Percentiles rank a stretch among this genome's conserved stretches.
phyloP scores from a whole-genome alignment of 2,329 filamentous ascomycete genomes.

The Hypoxylon sp. region DNA sequence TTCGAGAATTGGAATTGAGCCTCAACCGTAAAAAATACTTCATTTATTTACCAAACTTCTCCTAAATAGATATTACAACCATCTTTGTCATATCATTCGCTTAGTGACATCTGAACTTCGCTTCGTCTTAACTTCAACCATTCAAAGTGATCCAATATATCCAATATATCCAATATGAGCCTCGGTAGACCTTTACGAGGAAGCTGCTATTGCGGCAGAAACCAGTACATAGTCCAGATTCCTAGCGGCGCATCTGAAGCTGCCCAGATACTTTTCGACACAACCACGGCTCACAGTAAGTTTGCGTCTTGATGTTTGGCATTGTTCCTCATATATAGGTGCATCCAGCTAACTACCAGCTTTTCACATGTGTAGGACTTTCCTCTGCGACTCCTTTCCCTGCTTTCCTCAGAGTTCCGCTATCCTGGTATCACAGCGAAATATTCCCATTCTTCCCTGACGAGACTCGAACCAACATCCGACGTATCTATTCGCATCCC shows the following conservation, averaged over 20 bases:
- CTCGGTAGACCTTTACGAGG: slow-evolving; percentile 73
- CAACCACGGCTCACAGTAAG: slow-evolving; percentile 78
- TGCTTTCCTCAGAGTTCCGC: slow-evolving; percentile 85
- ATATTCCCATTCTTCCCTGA: slow-evolving; percentile 83
- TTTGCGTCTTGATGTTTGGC: slow-evolving; percentile 42
- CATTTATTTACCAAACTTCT: slow-evolving; percentile 9
- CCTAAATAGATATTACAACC: not conserved
- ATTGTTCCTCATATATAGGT: not conserved
- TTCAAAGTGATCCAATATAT: slow-evolving; percentile 35
- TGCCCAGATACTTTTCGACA: slow-evolving; percentile 81
- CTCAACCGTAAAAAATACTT: slow-evolving; percentile 4
- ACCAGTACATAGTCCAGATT: slow-evolving; percentile 81
- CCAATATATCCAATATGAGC: slow-evolving; percentile 62
- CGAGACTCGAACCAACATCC: slow-evolving; percentile 77
- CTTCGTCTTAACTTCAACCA: not conserved
- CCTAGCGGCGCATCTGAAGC: slow-evolving; percentile 69
- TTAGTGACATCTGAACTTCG: not conserved
- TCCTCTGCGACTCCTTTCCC: slow-evolving; percentile 79
- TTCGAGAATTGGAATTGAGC: slow-evolving; percentile 26
- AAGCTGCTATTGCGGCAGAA: slow-evolving; percentile 87
- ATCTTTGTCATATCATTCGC: slow-evolving; percentile 2
- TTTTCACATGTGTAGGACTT: slow-evolving; percentile 61
- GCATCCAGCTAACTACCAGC: slow-evolving; percentile 14
- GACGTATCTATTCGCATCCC: slow-evolving; percentile 73
- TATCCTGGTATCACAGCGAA: slow-evolving; percentile 82